These are phyloP conservation scores for Phylloboletellus chloephorus DNA, from an alignment of 1,284 basidiomycete genomes.

Conservation along the genomic window DNA sequence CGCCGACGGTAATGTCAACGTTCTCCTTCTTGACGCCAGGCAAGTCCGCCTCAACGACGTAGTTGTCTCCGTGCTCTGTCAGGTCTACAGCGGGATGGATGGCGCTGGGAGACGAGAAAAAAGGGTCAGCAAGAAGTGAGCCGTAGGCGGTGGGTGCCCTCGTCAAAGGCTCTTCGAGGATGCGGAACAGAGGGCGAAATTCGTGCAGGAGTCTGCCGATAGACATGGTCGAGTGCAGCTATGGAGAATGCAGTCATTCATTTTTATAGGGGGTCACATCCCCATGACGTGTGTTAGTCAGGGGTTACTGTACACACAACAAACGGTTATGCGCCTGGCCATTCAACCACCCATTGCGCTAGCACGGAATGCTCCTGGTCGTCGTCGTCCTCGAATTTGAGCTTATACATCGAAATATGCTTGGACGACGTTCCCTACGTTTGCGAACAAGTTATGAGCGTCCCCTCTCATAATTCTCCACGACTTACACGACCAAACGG, in stretches of 20 bases:
- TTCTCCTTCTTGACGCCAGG: conserved; percentile 78
- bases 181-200: conserved; percentile 66
- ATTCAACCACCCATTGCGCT: conserved; percentile 73
- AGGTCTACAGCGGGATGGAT: conserved; percentile 58
- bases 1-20: conserved; percentile 62
- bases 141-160: conserved; percentile 34
- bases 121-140: conserved; percentile 47
- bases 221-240: conserved; percentile 42
- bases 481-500: conserved; percentile 44
- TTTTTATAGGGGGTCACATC: conserved; percentile 15
- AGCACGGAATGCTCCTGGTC: conserved; percentile 68
- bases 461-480: conserved; percentile 1
- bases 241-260: not conserved
- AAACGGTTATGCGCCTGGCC: conserved; percentile 42
- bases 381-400: conserved; percentile 80
- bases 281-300: conserved; percentile 20
- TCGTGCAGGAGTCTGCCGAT: conserved; percentile 65
- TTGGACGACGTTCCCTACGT: conserved; percentile 37
- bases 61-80: conserved; percentile 58
- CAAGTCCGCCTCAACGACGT: conserved; percentile 68
- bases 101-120: conserved; percentile 36
- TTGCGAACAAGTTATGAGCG: conserved; percentile 1
- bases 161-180: conserved; percentile 61
- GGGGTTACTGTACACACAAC: not conserved
- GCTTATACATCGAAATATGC: conserved; percentile 54